Conservation (phyloP, 768 basidiomycete genomes). For the Boletales sp. region DNA sequence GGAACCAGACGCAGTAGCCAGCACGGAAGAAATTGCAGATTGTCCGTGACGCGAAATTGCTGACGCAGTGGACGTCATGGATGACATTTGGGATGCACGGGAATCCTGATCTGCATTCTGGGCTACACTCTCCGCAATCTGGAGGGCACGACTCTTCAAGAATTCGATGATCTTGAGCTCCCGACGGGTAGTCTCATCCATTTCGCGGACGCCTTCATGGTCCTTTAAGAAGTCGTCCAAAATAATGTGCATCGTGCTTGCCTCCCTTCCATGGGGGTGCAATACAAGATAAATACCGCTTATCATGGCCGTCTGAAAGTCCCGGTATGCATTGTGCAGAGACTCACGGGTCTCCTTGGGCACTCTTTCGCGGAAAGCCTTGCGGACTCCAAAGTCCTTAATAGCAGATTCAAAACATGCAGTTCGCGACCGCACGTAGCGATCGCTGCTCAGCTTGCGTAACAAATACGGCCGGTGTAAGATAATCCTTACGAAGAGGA, state of each 20-base stretch:
- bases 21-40: conserved; percentile 20
- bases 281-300: conserved; percentile 83
- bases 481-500: conserved; percentile 80
- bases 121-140: conserved; percentile 37
- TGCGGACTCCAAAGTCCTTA: conserved; percentile 79
- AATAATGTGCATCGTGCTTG: conserved; percentile 71
- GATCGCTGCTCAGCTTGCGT: conserved; percentile 68
- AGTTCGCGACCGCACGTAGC: conserved; percentile 73
- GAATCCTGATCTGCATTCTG: conserved; percentile 17
- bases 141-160: conserved; percentile 63
- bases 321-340: conserved; percentile 77
- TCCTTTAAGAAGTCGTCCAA: conserved; percentile 76
- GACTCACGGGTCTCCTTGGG: conserved; percentile 65
- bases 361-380: conserved; percentile 58
- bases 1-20: conserved; percentile 19
- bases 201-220: conserved; percentile 46
- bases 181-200: conserved; percentile 79
- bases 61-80: conserved; percentile 10
- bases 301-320: conserved; percentile 89
- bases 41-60: conserved; percentile 12
- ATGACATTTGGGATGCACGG: conserved; percentile 36
- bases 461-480: conserved; percentile 87
- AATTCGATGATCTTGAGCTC: conserved; percentile 87
- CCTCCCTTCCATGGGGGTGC: conserved; percentile 69
- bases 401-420: conserved; percentile 93